Base-by-base conservation (phyloP, 2,329 filamentous ascomycete genomes). In the Ceratocystis harringtonii region DNA sequence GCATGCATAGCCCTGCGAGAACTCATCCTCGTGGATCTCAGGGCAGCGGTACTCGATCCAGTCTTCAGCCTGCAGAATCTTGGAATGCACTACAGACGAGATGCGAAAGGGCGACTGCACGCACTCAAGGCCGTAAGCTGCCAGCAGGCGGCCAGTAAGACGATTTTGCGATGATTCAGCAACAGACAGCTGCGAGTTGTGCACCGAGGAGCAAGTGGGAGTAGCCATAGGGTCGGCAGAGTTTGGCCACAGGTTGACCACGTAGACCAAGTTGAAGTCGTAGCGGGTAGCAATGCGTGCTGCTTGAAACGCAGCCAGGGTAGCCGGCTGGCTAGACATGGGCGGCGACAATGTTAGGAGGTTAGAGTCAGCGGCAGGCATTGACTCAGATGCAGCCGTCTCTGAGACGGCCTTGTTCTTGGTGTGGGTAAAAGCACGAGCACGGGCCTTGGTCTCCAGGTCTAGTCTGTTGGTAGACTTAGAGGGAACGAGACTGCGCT, bases 211-310 rank as follows among this genome's bases (percentile, higher is more conserved):
- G 28, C 65, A 36, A 25, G 65, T 66, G 10, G 65, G 62, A 50
- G 62, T 64, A 28, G 58, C 48, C 48, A 65, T n/a, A 6, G 63
- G 63, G 52, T 67, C 63, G 1, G 61, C 52, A 45, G 71, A 68
- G 45, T 71, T 75, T 2, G 82, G 81, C 81, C 82, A 84, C 15
- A 84, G 73, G 68, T 81, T 83, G 68, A 84, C 78, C 36, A 84
- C 77, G 68, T 84, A 85, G 12, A 84, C 76, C 28, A 84, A 74
- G 68, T 83, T 80, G 63, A 85, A 83, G 64, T 81, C 76, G 71
- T 83, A 83, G 64, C 78, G 78, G 3, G 75, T 76, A 4, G 82
- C 82, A 48, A 85, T 81, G 41, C 79, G 75, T 0, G 81, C 80
- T 6, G 80, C 80, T 71, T 81, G 78, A 60, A 81, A 78, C 6